Evolutionary conservation across 2,329 filamentous ascomycete species (phyloP).

Genomic region (Sporothrix globosa): DNA sequence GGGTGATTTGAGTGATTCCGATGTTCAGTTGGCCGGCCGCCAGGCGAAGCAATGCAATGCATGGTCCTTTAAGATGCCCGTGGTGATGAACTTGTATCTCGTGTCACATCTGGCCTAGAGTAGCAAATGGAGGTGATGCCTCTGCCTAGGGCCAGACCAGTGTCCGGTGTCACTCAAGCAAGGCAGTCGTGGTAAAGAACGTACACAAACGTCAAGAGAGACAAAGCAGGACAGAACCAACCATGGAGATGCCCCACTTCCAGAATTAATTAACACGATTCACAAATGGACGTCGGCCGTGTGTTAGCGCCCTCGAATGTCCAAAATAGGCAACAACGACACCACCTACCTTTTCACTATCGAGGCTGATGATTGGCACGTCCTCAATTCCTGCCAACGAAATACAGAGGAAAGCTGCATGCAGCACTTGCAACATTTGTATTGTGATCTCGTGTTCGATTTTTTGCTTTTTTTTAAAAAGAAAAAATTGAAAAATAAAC

Average conservation of each 20-base stretch:
- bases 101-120: too few relatives aligned
- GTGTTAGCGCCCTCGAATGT: constrained; percentile 4
- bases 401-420: too few relatives aligned
- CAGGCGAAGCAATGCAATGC: not conserved
- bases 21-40: not conserved
- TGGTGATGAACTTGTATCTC: not conserved
- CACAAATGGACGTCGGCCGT: constrained; percentile 9
- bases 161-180: not conserved
- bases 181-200: constrained; percentile 7
- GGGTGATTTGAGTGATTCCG: not conserved
- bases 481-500: too few relatives aligned
- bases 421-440: too few relatives aligned
- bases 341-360: too few relatives aligned
- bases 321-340: not conserved
- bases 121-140: not conserved
- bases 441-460: too few relatives aligned
- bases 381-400: too few relatives aligned
- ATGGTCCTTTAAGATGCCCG: not conserved
- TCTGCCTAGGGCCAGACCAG: not conserved
- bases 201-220: not conserved
- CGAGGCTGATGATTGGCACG: too few relatives aligned
- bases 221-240: not conserved
- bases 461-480: too few relatives aligned
- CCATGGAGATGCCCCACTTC: constrained; percentile 9
- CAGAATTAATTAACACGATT: constrained; percentile 1